Base-by-base conservation (phyloP, 768 basidiomycete genomes). In the Crucibulum laeve region DNA sequence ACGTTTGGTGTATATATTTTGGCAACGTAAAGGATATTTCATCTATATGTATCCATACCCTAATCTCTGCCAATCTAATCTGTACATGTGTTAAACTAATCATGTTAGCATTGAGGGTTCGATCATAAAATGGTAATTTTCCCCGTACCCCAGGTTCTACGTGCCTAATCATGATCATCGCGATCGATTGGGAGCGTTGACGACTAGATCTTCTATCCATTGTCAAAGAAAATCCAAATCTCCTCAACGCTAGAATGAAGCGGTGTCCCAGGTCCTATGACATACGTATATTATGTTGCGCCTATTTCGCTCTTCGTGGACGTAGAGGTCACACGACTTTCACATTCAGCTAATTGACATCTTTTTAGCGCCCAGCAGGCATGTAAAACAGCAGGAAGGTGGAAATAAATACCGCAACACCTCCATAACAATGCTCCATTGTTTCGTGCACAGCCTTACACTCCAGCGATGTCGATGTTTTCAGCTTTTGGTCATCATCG, bases 201-300 rank as follows among this genome's bases (percentile, higher is more conserved):
- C 35, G 11, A 8, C 7, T 36, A 7, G 11, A 36, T 18, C 7
- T 18, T 36, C 10, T 17, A 18, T 36, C 7, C 18, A 18, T n/a
- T n/a, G 11, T 19, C 18, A 11, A 6, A 19, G 8, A 8, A 10
- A 18, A 10, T 10, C 35, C 35, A 36, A 6, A 17, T 8, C 8
- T 30, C 35, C 18, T 8, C 35, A 36, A 36, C 18, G 7, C 6
- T 36, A 19, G 10, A 36, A 36, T 36, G 35, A 36, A 36, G 18
- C 38, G 38, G 38, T 40, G 38, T 40, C 38, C 38, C 17, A 40
- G 38, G 38, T 40, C 38, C 38, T 40, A 18, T 7, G 13, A 40
- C 13, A 13, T 18, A 40, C 21, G 18, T 25, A 19, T 7, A 22
- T 25, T 40, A n/a, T 14, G 24, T 5, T 40, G 38, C 17, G 38